Base-by-base conservation (phyloP, 306 rosid species). In the Cucurbita pepo region DNA sequence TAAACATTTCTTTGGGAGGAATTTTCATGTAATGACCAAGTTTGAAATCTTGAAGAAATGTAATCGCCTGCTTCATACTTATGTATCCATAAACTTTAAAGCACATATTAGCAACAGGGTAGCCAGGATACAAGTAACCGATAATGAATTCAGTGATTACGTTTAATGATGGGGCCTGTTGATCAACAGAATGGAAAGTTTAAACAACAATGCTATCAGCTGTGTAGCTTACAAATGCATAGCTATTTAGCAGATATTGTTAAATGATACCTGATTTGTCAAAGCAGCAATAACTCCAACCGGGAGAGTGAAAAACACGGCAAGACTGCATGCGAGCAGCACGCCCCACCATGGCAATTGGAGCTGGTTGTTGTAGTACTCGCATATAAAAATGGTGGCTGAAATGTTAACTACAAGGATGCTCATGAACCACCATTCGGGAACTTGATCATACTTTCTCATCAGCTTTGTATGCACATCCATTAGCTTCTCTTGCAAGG, bases 1-100 rank as follows among this genome's bases (percentile, higher is more conserved):
- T 14, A 77, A 91, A 89, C 97, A 91, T 91, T 75, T 89, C 81
- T 79, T 81, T 84, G 0, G 97, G 97, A 75, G 97, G 93, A 81
- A 91, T 89, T 82, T 91, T 91, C 97, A 91, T 91, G 83, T 91
- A 89, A 81, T 91, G 97, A 56, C 97, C 97, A 51, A 91, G 96
- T 81, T 91, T 91, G 72, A 91, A 91, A 82, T 91, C 97, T 87
- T 89, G 85, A 58, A 91, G 73, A 71, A 91, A 91, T 64, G 84
- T 73, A 73, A 91, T 82, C 0, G 78, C 96, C 57, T 89, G 96
- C 67, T 83, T 87, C 93, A 87, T 86, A 58, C 96, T 91, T 58
- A 82, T 82, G 62, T 84, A 79, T 44, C 96, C 97, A 70, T 86
- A 86, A 10, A 89, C 91, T 82, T 89, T 91, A 69, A 91, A 91